Conservation (phyloP, 495 filamentous ascomycete genomes). For the Aspergillus heteromorphus region DNA sequence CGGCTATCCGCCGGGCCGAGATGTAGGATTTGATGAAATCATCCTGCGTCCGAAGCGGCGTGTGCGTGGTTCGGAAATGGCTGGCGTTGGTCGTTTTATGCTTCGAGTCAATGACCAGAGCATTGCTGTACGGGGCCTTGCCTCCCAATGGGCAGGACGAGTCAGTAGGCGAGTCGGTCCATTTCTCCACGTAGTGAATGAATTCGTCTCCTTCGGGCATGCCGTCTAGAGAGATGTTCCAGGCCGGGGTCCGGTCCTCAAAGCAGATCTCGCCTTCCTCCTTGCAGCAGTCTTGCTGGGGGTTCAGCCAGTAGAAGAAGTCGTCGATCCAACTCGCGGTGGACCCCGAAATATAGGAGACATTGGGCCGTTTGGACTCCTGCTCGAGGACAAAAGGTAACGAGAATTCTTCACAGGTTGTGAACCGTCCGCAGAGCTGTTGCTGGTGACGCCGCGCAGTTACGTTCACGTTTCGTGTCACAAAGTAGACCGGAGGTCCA, state of each 20-base stretch:
- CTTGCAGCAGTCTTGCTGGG: slow-evolving; percentile 76
- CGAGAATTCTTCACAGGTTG: slow-evolving; percentile 76
- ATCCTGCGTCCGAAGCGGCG: slow-evolving; percentile 76
- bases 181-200: slow-evolving; percentile 73
- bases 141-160: slow-evolving; percentile 83
- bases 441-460: slow-evolving; percentile 71
- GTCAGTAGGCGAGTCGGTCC: slow-evolving; percentile 74
- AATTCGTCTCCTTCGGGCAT: slow-evolving; percentile 94
- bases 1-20: slow-evolving; percentile 83
- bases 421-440: slow-evolving; percentile 86
- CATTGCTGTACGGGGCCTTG: slow-evolving; percentile 77
- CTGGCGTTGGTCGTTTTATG: slow-evolving; percentile 63
- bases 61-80: slow-evolving; percentile 89
- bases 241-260: slow-evolving; percentile 62
- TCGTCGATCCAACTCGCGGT: slow-evolving; percentile 96
- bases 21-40: slow-evolving; percentile 91
- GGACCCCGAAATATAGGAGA: slow-evolving; percentile 87
- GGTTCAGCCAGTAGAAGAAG: slow-evolving; percentile 93
- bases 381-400: slow-evolving; percentile 84
- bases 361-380: slow-evolving; percentile 83
- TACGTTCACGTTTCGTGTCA: slow-evolving; percentile 72
- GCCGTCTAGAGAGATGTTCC: slow-evolving; percentile 81
- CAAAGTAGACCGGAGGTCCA: slow-evolving; percentile 95
- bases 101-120: slow-evolving; percentile 70
- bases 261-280: slow-evolving; percentile 70